Base-by-base conservation (phyloP, 2,329 filamentous ascomycete species). In the Elsinoe ampelina region DNA sequence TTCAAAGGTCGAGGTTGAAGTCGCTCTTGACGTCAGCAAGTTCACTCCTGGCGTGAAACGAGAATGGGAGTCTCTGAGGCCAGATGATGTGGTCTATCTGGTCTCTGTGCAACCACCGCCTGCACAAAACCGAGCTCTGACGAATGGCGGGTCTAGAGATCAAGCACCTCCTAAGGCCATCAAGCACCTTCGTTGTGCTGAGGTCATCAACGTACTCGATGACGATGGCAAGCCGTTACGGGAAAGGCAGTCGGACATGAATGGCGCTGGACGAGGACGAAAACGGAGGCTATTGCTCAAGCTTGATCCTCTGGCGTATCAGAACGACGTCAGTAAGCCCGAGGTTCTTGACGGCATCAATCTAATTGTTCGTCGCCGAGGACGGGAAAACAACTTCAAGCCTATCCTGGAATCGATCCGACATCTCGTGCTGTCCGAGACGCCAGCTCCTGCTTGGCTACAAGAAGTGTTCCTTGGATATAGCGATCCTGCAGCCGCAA, bases 401-500 rank as follows among this genome's bases (percentile, higher is more conserved):
- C 84, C 91, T 8, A 85, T 98, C 8, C 77, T 98, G 35, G 88
- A 96, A 65, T 95, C 91, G 1, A 95, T 98, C 67, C 88, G 86
- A 66, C 87, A 83, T 61, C 79, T 98, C 30, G 86, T 89, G 1
- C 77, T 95, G 34, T 90, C 90, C 0, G 88, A 95, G 63, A 84
- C 92, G 17, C 87, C 88, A 5, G 78, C 97, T 55, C 90, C 93
- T 12, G 81, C 85, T 1, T 98, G 93, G 93, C 77, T 98, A 42
- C 89, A 95, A 65, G 93, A 97, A 63, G 92, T 97, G 8, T 98
- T 97, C 70, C 76, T 98, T n/a, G 93, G 93, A 2, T 97, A 95
- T 69, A 93, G 93, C 47, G 91, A 98, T 70, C 92, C 93, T 58
- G 81, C 89, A 30, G 85, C 87, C 58, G 93, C 93, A 34, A 87